phyloP scores from a whole-genome alignment of 805 yeast genomes.

The Yarrowia sp. region DNA sequence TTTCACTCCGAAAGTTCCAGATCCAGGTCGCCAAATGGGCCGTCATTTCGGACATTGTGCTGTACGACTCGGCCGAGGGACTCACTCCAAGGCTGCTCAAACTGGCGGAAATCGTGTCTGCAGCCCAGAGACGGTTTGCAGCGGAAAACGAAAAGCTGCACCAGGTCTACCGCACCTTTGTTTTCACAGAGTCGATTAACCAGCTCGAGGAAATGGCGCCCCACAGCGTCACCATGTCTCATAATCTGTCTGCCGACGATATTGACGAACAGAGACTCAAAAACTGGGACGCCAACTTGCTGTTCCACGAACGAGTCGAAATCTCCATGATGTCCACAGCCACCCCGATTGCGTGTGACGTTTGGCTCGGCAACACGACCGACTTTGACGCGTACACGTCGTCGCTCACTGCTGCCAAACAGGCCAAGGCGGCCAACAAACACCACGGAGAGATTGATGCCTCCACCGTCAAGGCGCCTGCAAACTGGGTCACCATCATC shows the following conservation, averaged over 20 bases:
- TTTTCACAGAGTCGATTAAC: conserved; percentile 29
- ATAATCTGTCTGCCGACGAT: conserved; percentile 25
- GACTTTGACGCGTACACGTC: conserved; percentile 45
- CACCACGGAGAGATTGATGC: conserved; percentile 16
- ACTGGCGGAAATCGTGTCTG: conserved; percentile 29
- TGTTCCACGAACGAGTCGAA: conserved; percentile 74
- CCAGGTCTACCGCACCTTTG: conserved; percentile 29
- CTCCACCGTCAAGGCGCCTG: conserved; percentile 17
- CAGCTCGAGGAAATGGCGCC: conserved; percentile 30
- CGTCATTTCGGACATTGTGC: conserved; percentile 65
- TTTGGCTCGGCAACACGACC: conserved; percentile 82
- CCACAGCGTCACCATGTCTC: conserved; percentile 32
- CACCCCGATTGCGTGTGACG: conserved; percentile 48
- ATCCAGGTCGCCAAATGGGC: conserved; percentile 81
- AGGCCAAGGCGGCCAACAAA: background rate
- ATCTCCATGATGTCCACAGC: conserved; percentile 81
- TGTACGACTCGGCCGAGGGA: conserved; percentile 59
- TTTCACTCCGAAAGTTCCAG: conserved; percentile 78
- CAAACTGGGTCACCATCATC: conserved; percentile 39
- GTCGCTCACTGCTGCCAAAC: background rate
- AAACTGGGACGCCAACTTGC: conserved; percentile 48
- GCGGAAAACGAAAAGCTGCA: conserved; percentile 18
- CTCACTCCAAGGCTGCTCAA: conserved; percentile 24
- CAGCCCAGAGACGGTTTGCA: conserved; percentile 29
- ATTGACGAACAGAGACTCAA: conserved; percentile 32